Conservation (phyloP, 2,329 filamentous ascomycete species). For the Fonsecaea pugnacius region DNA sequence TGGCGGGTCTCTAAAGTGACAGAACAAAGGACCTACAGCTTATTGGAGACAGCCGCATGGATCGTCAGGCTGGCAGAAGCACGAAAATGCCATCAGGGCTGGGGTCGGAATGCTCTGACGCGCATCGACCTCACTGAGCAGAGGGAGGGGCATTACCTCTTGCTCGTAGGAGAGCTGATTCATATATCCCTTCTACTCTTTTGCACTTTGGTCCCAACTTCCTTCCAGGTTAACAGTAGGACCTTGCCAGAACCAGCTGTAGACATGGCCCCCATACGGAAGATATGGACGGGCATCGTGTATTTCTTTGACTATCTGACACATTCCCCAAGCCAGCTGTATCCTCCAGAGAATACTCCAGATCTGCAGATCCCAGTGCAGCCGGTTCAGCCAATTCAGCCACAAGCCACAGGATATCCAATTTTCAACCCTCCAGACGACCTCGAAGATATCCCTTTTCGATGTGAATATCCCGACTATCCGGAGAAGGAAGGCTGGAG, state of each 20-base stretch:
- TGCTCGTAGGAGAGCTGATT: not conserved
- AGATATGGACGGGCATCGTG: not conserved
- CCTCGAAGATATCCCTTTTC: conserved; percentile 1
- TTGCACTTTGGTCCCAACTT: not conserved
- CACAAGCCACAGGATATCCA: not conserved
- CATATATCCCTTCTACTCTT: not conserved
- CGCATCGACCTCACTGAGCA: not conserved
- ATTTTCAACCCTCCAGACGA: conserved; percentile 8
- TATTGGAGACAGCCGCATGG: not conserved
- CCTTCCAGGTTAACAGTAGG: not conserved
- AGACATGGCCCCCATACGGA: not conserved
- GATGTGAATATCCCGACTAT: conserved; percentile 9
- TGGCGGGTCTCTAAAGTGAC: not conserved
- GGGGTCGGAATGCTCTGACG: not conserved
- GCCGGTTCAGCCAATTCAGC: not conserved
- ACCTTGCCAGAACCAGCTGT: not conserved
- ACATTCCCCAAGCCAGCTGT: not conserved
- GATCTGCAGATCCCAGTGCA: not conserved
- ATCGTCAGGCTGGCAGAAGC: not conserved
- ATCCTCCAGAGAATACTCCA: conserved; percentile 1
- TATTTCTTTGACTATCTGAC: conserved; percentile 4
- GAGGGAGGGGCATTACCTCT: not conserved
- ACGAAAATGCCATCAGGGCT: not conserved
- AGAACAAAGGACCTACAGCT: not conserved
- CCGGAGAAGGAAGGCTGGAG: not conserved